A percentile compares a stretch with the other conserved stretches of the same genome.
Conservation (phyloP, 768 basidiomycete genomes). For the Lactarius psammicola region DNA sequence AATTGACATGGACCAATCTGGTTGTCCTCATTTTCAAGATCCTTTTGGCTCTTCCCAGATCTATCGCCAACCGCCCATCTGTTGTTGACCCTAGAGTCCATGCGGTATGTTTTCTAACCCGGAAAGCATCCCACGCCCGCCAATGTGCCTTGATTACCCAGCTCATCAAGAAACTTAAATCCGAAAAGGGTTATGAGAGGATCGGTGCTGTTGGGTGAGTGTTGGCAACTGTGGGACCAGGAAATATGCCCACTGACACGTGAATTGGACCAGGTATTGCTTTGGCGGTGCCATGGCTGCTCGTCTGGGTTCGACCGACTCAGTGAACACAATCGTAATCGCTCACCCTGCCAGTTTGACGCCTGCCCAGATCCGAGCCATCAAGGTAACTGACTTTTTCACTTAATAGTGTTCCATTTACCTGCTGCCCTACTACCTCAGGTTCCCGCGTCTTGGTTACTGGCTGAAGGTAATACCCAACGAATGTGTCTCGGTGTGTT, state of each 20-base stretch:
- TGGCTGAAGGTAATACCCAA: slow-evolving; percentile 38
- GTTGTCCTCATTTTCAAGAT: slow-evolving; percentile 28
- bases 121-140: neutral
- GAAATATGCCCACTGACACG: neutral
- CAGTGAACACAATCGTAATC: slow-evolving; percentile 41
- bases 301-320: slow-evolving; percentile 35
- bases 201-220: slow-evolving; percentile 46
- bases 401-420: slow-evolving; percentile 22
- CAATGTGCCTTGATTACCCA: slow-evolving; percentile 22
- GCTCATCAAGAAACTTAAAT: slow-evolving; percentile 41
- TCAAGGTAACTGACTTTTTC: slow-evolving; percentile 32
- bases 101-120: slow-evolving; percentile 27
- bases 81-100: slow-evolving; percentile 34
- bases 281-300: slow-evolving; percentile 39
- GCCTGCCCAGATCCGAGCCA: slow-evolving; percentile 38
- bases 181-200: slow-evolving; percentile 41
- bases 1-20: slow-evolving; percentile 26
- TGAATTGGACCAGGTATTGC: slow-evolving; percentile 36
- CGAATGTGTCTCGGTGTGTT: neutral
- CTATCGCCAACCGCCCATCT: slow-evolving; percentile 33
- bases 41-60: slow-evolving; percentile 29
- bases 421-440: neutral
- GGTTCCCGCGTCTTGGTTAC: slow-evolving; percentile 36
- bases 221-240: neutral
- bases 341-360: slow-evolving; percentile 42